Conservation (phyloP, 768 basidiomycete genomes). For the Filobasidium floriforme region DNA sequence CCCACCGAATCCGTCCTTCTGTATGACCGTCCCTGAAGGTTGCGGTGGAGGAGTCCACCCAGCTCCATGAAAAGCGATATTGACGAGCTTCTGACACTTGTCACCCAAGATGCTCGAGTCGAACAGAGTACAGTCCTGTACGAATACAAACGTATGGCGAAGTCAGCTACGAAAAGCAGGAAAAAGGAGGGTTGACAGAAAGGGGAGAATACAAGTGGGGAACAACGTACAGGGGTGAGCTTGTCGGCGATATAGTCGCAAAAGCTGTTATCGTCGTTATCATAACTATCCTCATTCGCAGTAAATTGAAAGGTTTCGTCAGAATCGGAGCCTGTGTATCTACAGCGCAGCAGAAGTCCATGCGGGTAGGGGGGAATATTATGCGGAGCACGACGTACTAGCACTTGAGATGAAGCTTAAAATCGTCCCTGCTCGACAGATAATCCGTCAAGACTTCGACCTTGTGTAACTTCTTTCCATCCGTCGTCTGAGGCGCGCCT, state of each 20-base stretch:
- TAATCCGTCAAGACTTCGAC: background rate
- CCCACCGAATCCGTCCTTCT: background rate
- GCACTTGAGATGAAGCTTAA: background rate
- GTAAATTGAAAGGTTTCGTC: too few relatives aligned
- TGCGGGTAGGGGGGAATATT: background rate
- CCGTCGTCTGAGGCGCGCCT: background rate
- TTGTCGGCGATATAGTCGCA: background rate
- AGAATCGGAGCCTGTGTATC: background rate
- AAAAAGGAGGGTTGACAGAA: background rate
- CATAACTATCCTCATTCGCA: background rate
- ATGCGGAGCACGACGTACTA: background rate
- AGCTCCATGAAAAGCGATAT: background rate
- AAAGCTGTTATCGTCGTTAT: background rate
- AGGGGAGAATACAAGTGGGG: background rate
- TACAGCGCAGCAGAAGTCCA: background rate
- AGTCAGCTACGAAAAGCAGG: background rate
- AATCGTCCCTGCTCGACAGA: background rate
- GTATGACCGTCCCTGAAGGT: background rate
- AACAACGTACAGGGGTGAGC: background rate
- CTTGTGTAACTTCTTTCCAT: background rate
- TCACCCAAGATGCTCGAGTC: background rate
- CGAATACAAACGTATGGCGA: background rate
- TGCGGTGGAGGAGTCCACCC: background rate
- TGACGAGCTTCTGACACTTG: background rate
- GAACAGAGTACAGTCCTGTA: background rate